Base-by-base conservation (phyloP, 192 early-diverging fungal genomes). In the Kappamyces sp. region DNA sequence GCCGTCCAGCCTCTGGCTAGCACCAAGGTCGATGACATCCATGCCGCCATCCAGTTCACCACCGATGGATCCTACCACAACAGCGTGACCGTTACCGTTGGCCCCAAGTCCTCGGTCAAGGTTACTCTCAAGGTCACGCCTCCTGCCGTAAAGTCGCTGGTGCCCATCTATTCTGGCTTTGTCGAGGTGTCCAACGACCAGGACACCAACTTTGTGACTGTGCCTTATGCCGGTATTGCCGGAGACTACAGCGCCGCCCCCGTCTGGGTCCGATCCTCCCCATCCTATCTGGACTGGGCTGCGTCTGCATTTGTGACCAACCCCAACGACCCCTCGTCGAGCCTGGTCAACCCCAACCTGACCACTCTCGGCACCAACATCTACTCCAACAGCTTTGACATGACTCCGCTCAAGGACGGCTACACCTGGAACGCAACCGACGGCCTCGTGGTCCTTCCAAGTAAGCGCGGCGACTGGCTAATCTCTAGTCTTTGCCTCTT, bases 131-230 rank as follows among this genome's bases (percentile, higher is more conserved):
- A 54, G 7, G 31, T 72, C 66, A 62, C 48, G 32, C 45, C 66
- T 1, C 68, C 72, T 40, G 49, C 51, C 49, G 34, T 43, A 41
- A 9, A 37, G 12, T 37, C 35, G 9, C 55, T 57, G 38, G 51
- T 55, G 33, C 65, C 68, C 62, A 57, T 69, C 55, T 70, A 65
- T 65, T 47, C 43, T 31, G 72, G 67, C 30, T 70, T 65, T 57
- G 52, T 67, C 47, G 29, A 49, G 8, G 33, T 69, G 37, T 38
- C 59, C 47, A 15, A 5, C 11, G 69, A 49, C 29, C 29, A 52
- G 36, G 14, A 35, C 36, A 22, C 22, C 22, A 22, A 22, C 22
- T 22, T 22, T 22, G 5, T 64, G 12, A 43, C 49, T 1, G 62
- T 69, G 62, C 66, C 67, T 4, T 69, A 60, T 61, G 53, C 47